Evolutionary conservation across 2,329 filamentous ascomycete genomes (phyloP).

Genomic region (Botrytis fabae): DNA sequence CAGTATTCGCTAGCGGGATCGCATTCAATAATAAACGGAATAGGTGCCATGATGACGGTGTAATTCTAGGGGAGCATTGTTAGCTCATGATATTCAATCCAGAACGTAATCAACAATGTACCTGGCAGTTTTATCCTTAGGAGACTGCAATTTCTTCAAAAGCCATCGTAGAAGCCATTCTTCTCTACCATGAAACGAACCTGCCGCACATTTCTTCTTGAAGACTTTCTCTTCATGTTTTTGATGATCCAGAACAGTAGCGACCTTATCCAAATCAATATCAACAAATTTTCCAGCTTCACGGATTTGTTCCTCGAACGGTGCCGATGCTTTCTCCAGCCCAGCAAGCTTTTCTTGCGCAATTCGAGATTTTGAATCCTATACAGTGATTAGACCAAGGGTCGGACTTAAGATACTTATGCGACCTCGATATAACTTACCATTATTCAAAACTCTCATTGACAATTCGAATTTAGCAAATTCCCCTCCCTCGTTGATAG

Average conservation of each 20-base stretch:
- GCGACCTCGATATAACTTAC: background rate
- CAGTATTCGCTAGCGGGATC: constrained; percentile 69
- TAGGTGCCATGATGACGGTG: constrained; percentile 55
- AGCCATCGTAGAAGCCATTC: constrained; percentile 70
- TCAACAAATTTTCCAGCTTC: constrained; percentile 41
- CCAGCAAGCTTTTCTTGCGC: constrained; percentile 39
- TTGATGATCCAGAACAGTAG: constrained; percentile 22
- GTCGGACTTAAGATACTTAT: background rate
- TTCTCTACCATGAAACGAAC: constrained; percentile 47
- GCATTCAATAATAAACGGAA: constrained; percentile 60
- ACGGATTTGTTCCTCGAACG: constrained; percentile 41
- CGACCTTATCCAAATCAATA: constrained; percentile 32
- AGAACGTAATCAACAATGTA: constrained; percentile 26
- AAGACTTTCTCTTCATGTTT: constrained; percentile 5
- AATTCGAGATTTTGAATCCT: constrained; percentile 38
- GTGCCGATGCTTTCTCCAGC: constrained; percentile 41
- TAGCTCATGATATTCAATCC: background rate
- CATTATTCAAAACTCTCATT: constrained; percentile 7
- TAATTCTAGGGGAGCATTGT: constrained; percentile 26
- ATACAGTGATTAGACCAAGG: background rate
- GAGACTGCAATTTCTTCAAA: constrained; percentile 55
- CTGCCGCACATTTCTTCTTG: constrained; percentile 14
- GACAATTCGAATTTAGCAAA: background rate
- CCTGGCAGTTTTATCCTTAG: constrained; percentile 40
- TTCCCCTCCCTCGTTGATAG: constrained; percentile 10